Conservation (phyloP, 768 basidiomycete genomes). For the Ramaria sp. region DNA sequence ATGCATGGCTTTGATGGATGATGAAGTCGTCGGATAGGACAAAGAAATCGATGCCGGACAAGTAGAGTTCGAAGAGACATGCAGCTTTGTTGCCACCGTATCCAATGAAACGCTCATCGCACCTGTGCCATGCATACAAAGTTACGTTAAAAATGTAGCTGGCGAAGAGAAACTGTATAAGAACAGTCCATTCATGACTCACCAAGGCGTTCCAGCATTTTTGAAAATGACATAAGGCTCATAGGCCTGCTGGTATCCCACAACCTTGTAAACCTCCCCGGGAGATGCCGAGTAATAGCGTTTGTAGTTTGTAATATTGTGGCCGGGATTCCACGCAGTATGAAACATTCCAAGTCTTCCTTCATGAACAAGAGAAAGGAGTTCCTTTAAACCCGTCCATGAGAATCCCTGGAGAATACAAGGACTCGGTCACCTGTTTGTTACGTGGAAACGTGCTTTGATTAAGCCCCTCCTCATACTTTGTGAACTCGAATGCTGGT, state of each 20-base stretch:
- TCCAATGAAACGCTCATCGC: constrained; percentile 83
- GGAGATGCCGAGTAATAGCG: constrained; percentile 49
- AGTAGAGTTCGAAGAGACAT: constrained; percentile 83
- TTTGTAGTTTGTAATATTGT: constrained; percentile 71
- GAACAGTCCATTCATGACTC: constrained; percentile 12
- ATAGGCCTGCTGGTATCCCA: constrained; percentile 67
- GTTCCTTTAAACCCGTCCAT: constrained; percentile 16
- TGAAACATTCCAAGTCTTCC: constrained; percentile 68
- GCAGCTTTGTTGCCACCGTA: constrained; percentile 93
- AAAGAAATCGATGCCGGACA: constrained; percentile 75
- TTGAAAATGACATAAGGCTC: constrained; percentile 85
- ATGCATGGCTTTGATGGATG: constrained; percentile 77
- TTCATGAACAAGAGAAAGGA: constrained; percentile 46
- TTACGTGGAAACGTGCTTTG: constrained; percentile 49
- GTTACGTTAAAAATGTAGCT: background rate
- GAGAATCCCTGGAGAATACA: constrained; percentile 20
- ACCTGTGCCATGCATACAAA: constrained; percentile 35
- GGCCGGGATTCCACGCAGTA: constrained; percentile 64
- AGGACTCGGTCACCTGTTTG: constrained; percentile 41
- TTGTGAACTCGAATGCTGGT: constrained; percentile 75
- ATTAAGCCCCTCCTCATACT: constrained; percentile 52
- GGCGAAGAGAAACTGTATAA: background rate
- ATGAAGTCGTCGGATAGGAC: constrained; percentile 83
- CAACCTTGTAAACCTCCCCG: constrained; percentile 66
- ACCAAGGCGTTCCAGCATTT: constrained; percentile 62